phyloP scores from a whole-genome alignment of 192 early-diverging fungal species.

The Podila clonocystis region DNA sequence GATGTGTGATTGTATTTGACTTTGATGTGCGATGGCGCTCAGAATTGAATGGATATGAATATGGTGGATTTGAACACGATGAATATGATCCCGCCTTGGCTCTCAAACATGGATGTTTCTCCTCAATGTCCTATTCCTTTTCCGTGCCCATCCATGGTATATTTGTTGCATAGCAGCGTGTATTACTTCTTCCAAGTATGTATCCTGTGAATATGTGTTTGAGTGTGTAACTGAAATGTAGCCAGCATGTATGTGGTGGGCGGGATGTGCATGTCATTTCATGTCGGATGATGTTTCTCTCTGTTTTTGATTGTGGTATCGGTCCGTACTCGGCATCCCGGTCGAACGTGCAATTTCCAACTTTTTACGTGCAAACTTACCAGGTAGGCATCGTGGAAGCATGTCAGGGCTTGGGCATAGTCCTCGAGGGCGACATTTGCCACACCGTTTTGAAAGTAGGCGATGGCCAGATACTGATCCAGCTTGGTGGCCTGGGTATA shows the following conservation, averaged over 20 bases:
- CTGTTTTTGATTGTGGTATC: conserved; percentile 7
- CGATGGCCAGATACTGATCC: conserved; percentile 91
- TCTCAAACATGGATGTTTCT: conserved; percentile 6
- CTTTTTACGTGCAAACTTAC: conserved; percentile 51
- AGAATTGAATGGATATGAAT: conserved; percentile 9
- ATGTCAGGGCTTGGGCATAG: conserved; percentile 74
- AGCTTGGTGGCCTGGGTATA: conserved; percentile 78
- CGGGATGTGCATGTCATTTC: too few species aligned
- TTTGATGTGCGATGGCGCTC: neutral
- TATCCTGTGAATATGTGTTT: too few species aligned
- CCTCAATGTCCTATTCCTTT: conserved; percentile 6
- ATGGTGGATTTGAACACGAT: neutral
- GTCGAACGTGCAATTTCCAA: neutral
- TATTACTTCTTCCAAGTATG: too few species aligned
- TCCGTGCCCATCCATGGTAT: too few species aligned
- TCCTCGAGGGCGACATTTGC: conserved; percentile 78
- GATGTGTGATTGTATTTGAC: too few species aligned
- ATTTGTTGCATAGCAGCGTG: too few species aligned
- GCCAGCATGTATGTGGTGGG: too few species aligned
- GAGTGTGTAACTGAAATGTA: too few species aligned
- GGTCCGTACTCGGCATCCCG: neutral
- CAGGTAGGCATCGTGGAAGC: conserved; percentile 84
- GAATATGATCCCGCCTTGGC: neutral
- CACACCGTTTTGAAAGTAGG: conserved; percentile 93
- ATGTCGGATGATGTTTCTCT: too few species aligned